Base-by-base conservation (phyloP, 306 rosid species). In the Hippophae rhamnoides region DNA sequence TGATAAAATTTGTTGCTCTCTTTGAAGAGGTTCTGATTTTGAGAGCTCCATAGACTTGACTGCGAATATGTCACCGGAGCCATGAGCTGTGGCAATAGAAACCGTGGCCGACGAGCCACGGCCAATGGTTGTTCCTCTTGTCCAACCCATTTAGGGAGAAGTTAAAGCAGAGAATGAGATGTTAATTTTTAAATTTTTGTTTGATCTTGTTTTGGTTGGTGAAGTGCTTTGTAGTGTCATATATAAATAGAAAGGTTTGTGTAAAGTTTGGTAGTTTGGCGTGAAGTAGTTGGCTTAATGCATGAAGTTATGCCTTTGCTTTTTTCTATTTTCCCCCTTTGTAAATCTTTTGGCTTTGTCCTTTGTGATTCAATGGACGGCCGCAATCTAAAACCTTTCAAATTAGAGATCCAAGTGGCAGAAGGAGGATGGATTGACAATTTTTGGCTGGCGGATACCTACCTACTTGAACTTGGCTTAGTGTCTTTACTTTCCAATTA, bases 51-150 rank as follows among this genome's bases (percentile, higher is more conserved):
- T 68, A 0, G 96, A 78, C 69, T 92, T 92, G 45, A 82, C 95
- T 0, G 96, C 99, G 0, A 85, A 73, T 0, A 69, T 3, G 58
- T 76, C 54, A 3, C 77, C 80, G 3, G 84, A 81, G 3, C 41
- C 40, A 5, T 3, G 26, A 44, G 64, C 58, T 12, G 53, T 63
- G 0, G 86, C 98, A 0, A 68, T 10, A 9, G 78, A 82, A 52
- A 92, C 96, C 1, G 84, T 64, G 55, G 96, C 96, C 5, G 95
- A 70, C 41, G 99, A 87, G 56, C 99, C 99, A 8, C 74, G 74
- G 73, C 96, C 99, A 5, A 92, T 57, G 55, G 59, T 72, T 52
- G 50, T 61, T 3, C 95, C 96, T 43, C 95, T 84, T 0, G 55
- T 78, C 96, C 96, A 92, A 18, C 64, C 82, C 96, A 90, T 86